phyloP scores from a whole-genome alignment of 345 rosid genomes.

The Noccaea bulbosa region DNA sequence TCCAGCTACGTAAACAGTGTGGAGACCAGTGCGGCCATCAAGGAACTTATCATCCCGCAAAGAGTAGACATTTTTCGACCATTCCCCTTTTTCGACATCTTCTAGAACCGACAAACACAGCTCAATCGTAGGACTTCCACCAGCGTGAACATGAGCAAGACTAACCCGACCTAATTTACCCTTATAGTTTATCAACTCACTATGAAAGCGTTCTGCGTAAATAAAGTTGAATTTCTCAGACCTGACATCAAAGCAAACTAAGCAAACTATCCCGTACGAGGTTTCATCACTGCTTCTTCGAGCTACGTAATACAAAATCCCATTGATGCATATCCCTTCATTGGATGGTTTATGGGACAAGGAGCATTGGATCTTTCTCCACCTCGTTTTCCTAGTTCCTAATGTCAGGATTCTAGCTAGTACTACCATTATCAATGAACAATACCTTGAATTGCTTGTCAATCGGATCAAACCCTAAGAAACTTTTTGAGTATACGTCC shows the following conservation, averaged over 20 bases:
- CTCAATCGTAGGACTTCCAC: background rate
- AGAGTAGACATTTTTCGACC: background rate
- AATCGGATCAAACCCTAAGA: background rate
- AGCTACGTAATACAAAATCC: background rate
- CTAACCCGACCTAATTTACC: background rate
- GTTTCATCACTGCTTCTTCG: background rate
- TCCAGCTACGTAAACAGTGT: background rate
- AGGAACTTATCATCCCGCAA: background rate
- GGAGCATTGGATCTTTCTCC: background rate
- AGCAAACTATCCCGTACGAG: background rate
- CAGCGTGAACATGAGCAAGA: background rate
- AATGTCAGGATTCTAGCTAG: background rate
- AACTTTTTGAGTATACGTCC: no score
- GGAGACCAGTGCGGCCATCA: no score
- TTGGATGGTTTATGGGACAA: fast-evolving
- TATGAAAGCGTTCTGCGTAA: background rate
- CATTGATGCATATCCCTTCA: background rate
- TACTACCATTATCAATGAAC: background rate
- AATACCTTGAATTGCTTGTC: background rate
- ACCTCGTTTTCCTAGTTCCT: background rate
- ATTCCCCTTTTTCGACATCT: background rate
- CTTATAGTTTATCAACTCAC: background rate
- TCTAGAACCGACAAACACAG: background rate
- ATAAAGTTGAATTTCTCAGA: background rate
- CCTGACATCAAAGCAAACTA: background rate